These are phyloP conservation scores for Beauveria australis DNA, from an alignment of 2,329 filamentous ascomycete genomes.

Conservation along the genomic window DNA sequence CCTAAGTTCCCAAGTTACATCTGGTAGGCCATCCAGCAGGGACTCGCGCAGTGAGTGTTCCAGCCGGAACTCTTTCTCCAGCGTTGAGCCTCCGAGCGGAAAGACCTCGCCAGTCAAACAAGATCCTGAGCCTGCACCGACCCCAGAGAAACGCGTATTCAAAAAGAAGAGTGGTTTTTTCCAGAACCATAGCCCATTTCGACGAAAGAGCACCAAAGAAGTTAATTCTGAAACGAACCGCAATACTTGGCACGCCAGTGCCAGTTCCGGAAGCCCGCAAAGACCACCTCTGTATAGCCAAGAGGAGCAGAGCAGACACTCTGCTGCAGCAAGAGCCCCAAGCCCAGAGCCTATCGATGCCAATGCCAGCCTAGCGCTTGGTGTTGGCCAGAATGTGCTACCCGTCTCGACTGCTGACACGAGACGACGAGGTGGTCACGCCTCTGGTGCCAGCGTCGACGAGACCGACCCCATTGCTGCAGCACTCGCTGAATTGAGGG, in stretches of 20 bases:
- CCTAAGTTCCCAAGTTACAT: slow-evolving; percentile 41
- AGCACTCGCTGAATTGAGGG: slow-evolving; percentile 87
- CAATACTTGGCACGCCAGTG: slow-evolving; percentile 51
- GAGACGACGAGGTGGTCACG: slow-evolving; percentile 26
- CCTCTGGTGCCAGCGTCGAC: slow-evolving; percentile 37
- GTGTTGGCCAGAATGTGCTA: slow-evolving; percentile 93
- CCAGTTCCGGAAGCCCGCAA: slow-evolving; percentile 23
- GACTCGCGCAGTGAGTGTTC: slow-evolving; percentile 90
- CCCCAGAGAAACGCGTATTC: slow-evolving; percentile 57
- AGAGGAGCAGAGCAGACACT: slow-evolving; percentile 20
- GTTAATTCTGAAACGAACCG: slow-evolving; percentile 36
- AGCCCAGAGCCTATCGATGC: slow-evolving; percentile 87
- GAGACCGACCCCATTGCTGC: slow-evolving; percentile 83
- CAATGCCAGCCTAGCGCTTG: slow-evolving; percentile 84
- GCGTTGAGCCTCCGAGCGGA: slow-evolving; percentile 68
- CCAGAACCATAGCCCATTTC: slow-evolving; percentile 85
- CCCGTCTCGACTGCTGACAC: slow-evolving; percentile 75
- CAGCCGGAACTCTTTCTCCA: slow-evolving; percentile 81
- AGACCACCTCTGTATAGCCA: slow-evolving; percentile 32
- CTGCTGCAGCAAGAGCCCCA: slow-evolving; percentile 31
- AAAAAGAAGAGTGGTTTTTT: slow-evolving; percentile 82
- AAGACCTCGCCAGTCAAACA: slow-evolving; percentile 68
- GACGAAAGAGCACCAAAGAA: slow-evolving; percentile 83
- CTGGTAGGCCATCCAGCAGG: slow-evolving; percentile 69
- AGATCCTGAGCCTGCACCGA: slow-evolving; percentile 36